Conservation (phyloP, 441 rosid species). For the Corymbia citriodora region DNA sequence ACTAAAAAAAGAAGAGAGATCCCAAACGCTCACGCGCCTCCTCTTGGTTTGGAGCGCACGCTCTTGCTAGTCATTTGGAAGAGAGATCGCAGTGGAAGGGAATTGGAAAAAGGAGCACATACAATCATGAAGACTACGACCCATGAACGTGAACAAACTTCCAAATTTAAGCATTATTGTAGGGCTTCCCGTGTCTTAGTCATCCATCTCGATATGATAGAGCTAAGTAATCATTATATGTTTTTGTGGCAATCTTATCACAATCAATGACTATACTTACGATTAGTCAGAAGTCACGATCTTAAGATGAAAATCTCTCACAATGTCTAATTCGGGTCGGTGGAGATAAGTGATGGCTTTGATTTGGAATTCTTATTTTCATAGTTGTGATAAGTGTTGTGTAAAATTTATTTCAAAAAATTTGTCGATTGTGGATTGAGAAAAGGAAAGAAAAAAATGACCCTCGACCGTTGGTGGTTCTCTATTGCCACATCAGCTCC, state of each 20-base stretch:
- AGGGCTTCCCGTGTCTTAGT: not conserved
- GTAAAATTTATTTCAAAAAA: not conserved
- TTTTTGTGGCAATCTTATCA: rapidly evolving
- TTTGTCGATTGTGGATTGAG: rapidly evolving
- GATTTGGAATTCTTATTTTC: not conserved
- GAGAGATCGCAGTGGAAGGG: not conserved
- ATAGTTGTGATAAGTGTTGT: rapidly evolving
- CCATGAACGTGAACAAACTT: not conserved
- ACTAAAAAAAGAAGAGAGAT: not conserved
- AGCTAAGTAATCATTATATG: not conserved
- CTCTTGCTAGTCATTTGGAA: not conserved
- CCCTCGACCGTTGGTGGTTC: rapidly evolving
- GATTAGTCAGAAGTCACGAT: rapidly evolving
- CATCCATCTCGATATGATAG: not conserved
- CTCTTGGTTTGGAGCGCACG: not conserved
- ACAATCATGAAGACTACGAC: not conserved
- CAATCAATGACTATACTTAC: not conserved
- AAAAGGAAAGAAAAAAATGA: not conserved
- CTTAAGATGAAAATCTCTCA: rapidly evolving
- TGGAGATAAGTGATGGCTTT: not conserved
- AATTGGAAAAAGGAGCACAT: rapidly evolving
- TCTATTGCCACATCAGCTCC: rapidly evolving
- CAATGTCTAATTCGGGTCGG: not conserved
- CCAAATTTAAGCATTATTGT: not conserved
- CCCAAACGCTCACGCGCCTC: not conserved